These are phyloP conservation scores for Schoenoplectus tabernaemontani DNA, from an alignment of 202 grass and related monocot genomes.

Conservation along the genomic window DNA sequence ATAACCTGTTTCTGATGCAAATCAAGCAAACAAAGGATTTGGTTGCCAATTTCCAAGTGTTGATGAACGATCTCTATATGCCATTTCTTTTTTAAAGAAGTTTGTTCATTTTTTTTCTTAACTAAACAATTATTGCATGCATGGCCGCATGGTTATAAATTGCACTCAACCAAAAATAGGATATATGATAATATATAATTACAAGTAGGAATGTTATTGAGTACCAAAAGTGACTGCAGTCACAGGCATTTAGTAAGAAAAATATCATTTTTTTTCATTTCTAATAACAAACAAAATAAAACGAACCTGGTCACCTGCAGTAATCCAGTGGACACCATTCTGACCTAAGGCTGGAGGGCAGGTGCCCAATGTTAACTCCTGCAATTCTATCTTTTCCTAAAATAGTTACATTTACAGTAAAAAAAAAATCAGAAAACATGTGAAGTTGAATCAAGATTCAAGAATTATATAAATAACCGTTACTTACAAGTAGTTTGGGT, in stretches of 20 bases:
- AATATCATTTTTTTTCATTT: not conserved
- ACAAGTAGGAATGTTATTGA: not conserved
- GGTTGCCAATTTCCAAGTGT: not conserved
- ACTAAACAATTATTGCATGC: not conserved
- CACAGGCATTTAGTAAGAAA: not conserved
- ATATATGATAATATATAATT: not conserved
- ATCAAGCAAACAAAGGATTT: not conserved
- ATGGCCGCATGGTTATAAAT: not conserved
- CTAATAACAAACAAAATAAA: constrained; percentile 6
- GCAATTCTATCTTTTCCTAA: constrained; percentile 96
- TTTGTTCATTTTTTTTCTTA: not conserved
- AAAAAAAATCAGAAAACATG: constrained; percentile 19
- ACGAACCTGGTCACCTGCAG: constrained; percentile 72
- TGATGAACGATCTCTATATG: not conserved
- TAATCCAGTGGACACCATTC: constrained; percentile 77
- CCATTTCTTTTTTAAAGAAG: not conserved
- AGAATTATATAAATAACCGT: not conserved
- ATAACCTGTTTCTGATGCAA: not conserved
- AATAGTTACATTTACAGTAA: constrained; percentile 24
- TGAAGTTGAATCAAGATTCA: constrained; percentile 10
- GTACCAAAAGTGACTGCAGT: not conserved
- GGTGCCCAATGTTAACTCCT: constrained; percentile 78
- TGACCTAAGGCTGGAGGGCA: constrained; percentile 82
- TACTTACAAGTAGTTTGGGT: constrained; percentile 85
- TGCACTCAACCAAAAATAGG: not conserved